Evolutionary conservation across 495 filamentous ascomycete species (phyloP).

Genomic region (Penicillium flavigenum): DNA sequence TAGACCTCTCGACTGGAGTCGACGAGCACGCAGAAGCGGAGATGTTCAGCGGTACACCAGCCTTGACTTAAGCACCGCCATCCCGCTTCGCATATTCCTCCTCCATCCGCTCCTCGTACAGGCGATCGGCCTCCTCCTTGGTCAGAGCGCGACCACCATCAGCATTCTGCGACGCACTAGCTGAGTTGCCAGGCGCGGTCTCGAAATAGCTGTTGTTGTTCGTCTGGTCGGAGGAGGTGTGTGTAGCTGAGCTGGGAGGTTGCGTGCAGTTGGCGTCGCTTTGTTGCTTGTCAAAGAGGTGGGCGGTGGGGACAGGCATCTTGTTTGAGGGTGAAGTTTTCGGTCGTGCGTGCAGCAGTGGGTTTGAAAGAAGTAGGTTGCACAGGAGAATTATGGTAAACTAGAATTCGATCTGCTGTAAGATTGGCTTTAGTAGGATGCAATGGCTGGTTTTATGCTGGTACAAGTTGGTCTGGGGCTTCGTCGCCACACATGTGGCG

Average conservation of each 20-base stretch:
- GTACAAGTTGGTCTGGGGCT: neutral
- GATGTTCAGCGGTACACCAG: neutral
- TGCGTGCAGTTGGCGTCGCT: constrained; percentile 13
- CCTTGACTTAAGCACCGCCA: constrained; percentile 55
- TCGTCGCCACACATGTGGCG: constrained; percentile 19
- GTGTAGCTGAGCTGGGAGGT: constrained; percentile 12
- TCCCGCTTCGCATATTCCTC: constrained; percentile 79
- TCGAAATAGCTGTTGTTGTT: constrained; percentile 16
- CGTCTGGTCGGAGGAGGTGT: constrained; percentile 15
- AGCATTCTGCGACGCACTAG: constrained; percentile 18
- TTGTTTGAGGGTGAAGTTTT: constrained; percentile 17
- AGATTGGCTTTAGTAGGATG: neutral
- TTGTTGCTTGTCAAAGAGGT: constrained; percentile 20
- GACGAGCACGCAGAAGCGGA: neutral
- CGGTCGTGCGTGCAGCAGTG: neutral
- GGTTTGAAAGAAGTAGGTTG: neutral
- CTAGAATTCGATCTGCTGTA: neutral
- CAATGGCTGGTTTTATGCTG: neutral
- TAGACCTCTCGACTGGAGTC: neutral
- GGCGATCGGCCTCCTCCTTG: constrained; percentile 56
- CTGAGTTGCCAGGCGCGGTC: constrained; percentile 14
- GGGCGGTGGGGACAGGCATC: constrained; percentile 34
- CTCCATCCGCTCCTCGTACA: constrained; percentile 72
- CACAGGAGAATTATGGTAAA: neutral
- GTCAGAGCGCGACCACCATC: constrained; percentile 34